These are phyloP conservation scores for Candida incommunis DNA, from an alignment of 805 yeast genomes.

Conservation along the genomic window DNA sequence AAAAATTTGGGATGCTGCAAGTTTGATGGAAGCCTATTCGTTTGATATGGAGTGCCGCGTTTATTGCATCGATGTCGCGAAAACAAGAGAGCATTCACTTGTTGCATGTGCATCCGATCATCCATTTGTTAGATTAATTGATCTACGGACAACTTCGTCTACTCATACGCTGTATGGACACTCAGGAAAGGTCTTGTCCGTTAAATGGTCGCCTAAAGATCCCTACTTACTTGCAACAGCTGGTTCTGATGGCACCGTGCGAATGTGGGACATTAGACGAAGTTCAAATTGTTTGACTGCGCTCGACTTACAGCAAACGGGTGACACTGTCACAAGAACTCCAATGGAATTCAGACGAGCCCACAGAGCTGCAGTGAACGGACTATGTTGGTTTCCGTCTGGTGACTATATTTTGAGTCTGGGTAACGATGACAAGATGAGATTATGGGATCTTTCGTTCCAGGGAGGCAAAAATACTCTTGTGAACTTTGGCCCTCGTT, in stretches of 20 bases:
- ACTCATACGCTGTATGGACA: slow-evolving; percentile 61
- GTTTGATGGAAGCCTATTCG: slow-evolving; percentile 48
- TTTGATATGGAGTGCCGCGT: slow-evolving; percentile 51
- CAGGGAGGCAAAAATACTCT: slow-evolving; percentile 42
- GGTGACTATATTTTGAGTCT: slow-evolving; percentile 52
- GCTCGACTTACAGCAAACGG: slow-evolving; percentile 42
- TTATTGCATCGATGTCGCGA: slow-evolving; percentile 51
- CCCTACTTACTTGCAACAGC: slow-evolving; percentile 59
- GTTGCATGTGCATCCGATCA: slow-evolving; percentile 63
- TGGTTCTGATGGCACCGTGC: slow-evolving; percentile 65
- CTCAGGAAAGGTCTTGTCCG: slow-evolving; percentile 36
- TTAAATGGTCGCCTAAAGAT: slow-evolving; percentile 63
- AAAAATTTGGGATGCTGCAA: slow-evolving; percentile 68
- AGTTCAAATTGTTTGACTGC: slow-evolving; percentile 49
- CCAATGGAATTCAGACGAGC: slow-evolving; percentile 34
- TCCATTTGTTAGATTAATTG: slow-evolving; percentile 54
- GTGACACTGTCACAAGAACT: slow-evolving; percentile 14
- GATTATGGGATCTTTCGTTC: slow-evolving; percentile 60
- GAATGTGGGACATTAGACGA: slow-evolving; percentile 76
- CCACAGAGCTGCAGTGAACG: slow-evolving; percentile 69
- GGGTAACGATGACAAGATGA: slow-evolving; percentile 68
- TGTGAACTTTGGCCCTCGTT: slow-evolving; percentile 64
- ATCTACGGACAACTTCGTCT: slow-evolving; percentile 56
- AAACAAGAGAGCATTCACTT: slow-evolving; percentile 31
- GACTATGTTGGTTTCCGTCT: slow-evolving; percentile 54